Base-by-base conservation (phyloP, 2,329 filamentous ascomycete genomes). In the Alternaria metachromatica region DNA sequence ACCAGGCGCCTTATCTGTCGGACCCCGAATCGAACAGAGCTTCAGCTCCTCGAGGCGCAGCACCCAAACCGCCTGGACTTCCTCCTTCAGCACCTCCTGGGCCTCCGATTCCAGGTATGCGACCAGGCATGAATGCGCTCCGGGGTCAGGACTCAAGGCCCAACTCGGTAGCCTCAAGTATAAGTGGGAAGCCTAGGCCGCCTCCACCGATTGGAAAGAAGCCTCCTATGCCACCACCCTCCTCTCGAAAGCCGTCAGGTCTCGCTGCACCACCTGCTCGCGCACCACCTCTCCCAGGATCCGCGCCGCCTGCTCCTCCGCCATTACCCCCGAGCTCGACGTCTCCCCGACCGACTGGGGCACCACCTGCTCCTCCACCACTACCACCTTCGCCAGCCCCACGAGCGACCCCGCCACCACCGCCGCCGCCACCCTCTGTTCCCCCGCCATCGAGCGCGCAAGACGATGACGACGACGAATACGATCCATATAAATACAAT, bases 141-240 rank as follows among this genome's bases (percentile, higher is more conserved):
- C 82, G 87, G 20, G 83, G 88, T 55, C 70, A 83, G 62, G 80
- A 79, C 63, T 80, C 80, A 59, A 73, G 91, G 66, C 89, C 91
- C 3, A 80, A 84, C 7, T 90, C 90, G 15, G 85, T 88, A 20
- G 82, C 84, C 23, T 89, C 89, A 37, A 83, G 86, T 70, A 83
- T 85, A 64, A 88, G 88, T 5, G 81, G 82, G 59, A 86, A 87
- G 70, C 90, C 90, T 9, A 85, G 84, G 59, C 93, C 93, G 37
- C 93, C 93, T 28, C 92, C 92, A 12, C 91, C 90, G 6, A 86
- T 92, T 71, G 91, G 91, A 63, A 94, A 93, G 84, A 94, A 94
- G 72, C 84, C 85, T 44, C 87, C 87, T 6, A 86, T 87, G 20
- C 87, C 87, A 46, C 87, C 87, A 46, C 83, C 86, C 10, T 76